Conservation (phyloP, 2,329 filamentous ascomycete species). For the Ascochyta lentis region DNA sequence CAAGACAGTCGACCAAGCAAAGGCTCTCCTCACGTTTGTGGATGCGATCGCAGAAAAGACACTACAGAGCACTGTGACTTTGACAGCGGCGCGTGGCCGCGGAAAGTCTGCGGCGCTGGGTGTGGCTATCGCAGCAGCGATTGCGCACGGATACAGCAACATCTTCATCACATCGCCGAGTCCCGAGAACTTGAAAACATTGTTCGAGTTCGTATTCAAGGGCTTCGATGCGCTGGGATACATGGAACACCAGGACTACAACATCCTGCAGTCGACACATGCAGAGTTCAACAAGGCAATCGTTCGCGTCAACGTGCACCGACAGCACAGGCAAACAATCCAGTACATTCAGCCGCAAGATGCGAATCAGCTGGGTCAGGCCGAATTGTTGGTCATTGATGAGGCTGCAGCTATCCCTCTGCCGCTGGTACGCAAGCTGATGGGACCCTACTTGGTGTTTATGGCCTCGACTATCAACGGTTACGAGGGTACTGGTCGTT, state of each 20-base stretch:
- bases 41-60: constrained; percentile 98
- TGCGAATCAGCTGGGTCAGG: constrained; percentile 91
- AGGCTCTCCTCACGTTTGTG: constrained; percentile 94
- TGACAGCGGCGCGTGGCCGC: constrained; percentile 92
- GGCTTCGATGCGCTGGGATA: constrained; percentile 95
- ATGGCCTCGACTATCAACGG: constrained; percentile 99
- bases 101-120: constrained; percentile 97
- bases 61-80: constrained; percentile 85
- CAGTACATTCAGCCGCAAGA: constrained; percentile 98
- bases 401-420: constrained; percentile 96
- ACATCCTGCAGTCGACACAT: constrained; percentile 97
- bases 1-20: constrained; percentile 92
- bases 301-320: constrained; percentile 93
- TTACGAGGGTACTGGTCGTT: constrained; percentile 95
- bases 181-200: constrained; percentile 96
- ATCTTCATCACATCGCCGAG: constrained; percentile 99
- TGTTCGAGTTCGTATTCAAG: constrained; percentile 99
- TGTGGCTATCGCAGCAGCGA: constrained; percentile 89
- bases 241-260: constrained; percentile 94
- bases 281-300: constrained; percentile 99
- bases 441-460: constrained; percentile 96
- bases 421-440: constrained; percentile 88
- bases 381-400: constrained; percentile 94
- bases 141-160: constrained; percentile 97
- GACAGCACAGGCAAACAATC: constrained; percentile 94